Evolutionary conservation across 768 basidiomycete species (phyloP), one percentile per base, ranked within the genome.

Genomic region (Clitopilus passeckerianus): DNA sequence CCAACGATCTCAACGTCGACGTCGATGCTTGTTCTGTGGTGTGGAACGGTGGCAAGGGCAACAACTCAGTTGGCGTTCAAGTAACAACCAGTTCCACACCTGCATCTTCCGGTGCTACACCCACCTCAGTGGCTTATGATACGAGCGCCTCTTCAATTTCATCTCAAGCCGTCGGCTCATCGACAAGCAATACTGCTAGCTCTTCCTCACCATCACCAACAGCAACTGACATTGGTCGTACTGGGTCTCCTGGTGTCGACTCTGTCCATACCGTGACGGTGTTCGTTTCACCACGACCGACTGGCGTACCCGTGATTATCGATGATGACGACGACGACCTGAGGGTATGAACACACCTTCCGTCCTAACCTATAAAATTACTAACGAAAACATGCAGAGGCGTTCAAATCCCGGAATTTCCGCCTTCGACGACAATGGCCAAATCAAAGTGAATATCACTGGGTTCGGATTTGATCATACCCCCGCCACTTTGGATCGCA

Each of bases 11-110:
- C 52, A 69, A 73, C 59, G 68, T 73, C 18, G 68, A 75, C 58
- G 70, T 67, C 7, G 69, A 66, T 23, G 60, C 66, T 18, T 91
- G 90, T 65, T 63, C 71, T 23, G 67, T 86, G 37, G 75, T 90
- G 43, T 91, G 86, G 85, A 71, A 79, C 59, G 79, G 77, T 30
- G 74, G 68, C 23, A 61, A 63, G 27, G 59, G 58, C 30, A 59
- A n/a, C n/a, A 62, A 62, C 41, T 43, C 43, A 22, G 54, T 58
- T 18, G 53, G 54, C 46, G 53, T 56, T 10, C 53, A 56, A 15
- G 41, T 53, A 3, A 50, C 22, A 56, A 34, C 53, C 57, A 46
- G 34, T 34, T 57, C 7, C 50, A 22, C 52, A 53, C 58, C 59
- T 37, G 35, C 54, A 27, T 43, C 35, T 34, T 53, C 60, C 15